Percentiles rank a stretch among this genome's conserved stretches.
These are phyloP conservation scores for Bullera alba DNA, from an alignment of 768 basidiomycete species.

Conservation along the genomic window DNA sequence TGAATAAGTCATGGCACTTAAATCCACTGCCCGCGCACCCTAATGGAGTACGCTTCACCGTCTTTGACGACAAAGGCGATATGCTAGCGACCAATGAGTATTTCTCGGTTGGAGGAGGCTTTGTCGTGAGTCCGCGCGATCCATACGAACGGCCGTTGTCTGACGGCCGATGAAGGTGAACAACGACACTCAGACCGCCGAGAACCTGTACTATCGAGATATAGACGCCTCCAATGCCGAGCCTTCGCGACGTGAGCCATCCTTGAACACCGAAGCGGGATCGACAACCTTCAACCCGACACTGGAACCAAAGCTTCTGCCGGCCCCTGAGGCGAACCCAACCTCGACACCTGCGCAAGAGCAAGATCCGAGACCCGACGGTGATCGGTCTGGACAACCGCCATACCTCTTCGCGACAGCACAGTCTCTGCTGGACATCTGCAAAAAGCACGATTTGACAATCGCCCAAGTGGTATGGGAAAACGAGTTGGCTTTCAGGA, in stretches of 20 bases:
- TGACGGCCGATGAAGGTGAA: slow-evolving; percentile 54
- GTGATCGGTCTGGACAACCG: slow-evolving; percentile 53
- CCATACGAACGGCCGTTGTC: not conserved
- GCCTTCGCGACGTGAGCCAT: slow-evolving; percentile 58
- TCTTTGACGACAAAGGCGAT: slow-evolving; percentile 71
- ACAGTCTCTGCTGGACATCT: slow-evolving; percentile 27
- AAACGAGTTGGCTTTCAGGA: slow-evolving; percentile 28
- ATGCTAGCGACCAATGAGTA: slow-evolving; percentile 91
- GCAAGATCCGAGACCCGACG: slow-evolving; percentile 7
- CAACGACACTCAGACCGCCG: slow-evolving; percentile 80
- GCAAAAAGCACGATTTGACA: slow-evolving; percentile 32
- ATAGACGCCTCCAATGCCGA: slow-evolving; percentile 77
- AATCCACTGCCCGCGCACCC: slow-evolving; percentile 38
- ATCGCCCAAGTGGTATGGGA: slow-evolving; percentile 32
- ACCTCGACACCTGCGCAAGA: not conserved
- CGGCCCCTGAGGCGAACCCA: not conserved
- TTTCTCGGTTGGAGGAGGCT: slow-evolving; percentile 65
- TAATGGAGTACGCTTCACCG: slow-evolving; percentile 89
- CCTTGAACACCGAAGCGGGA: slow-evolving; percentile 34
- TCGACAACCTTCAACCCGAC: not conserved
- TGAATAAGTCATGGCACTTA: slow-evolving; percentile 26
- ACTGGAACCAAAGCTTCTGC: not conserved
- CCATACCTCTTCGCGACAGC: slow-evolving; percentile 52
- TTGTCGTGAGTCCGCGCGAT: slow-evolving; percentile 9
- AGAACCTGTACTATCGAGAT: slow-evolving; percentile 90